phyloP scores from a whole-genome alignment of 1,284 basidiomycete species.

The Peniophora sp. region DNA sequence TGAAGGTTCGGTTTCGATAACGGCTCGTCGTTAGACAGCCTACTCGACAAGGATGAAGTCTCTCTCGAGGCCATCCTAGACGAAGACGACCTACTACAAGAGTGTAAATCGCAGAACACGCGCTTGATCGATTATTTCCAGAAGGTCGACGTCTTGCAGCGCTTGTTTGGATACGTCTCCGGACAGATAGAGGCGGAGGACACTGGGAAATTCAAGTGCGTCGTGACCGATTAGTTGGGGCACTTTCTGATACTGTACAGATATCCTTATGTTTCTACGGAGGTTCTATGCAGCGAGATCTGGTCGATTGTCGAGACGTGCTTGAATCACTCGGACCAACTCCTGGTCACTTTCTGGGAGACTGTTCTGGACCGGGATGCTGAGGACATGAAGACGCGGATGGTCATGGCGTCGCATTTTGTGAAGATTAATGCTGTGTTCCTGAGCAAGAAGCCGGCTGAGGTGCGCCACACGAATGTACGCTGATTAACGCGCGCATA shows the following conservation, averaged over 20 bases:
- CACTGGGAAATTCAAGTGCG: constrained; percentile 70
- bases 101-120: constrained; percentile 93
- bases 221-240: not conserved
- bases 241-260: constrained; percentile 30
- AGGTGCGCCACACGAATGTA: constrained; percentile 45
- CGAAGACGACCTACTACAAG: constrained; percentile 90
- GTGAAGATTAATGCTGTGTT: constrained; percentile 87
- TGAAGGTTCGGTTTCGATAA: constrained; percentile 80
- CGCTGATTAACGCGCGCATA: constrained; percentile 19
- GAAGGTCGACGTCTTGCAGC: constrained; percentile 72
- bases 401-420: constrained; percentile 75
- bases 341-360: constrained; percentile 90
- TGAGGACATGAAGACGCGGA: constrained; percentile 72
- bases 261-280: constrained; percentile 91
- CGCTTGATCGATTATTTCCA: constrained; percentile 82
- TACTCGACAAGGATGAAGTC: constrained; percentile 79
- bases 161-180: constrained; percentile 76
- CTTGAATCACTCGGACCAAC: constrained; percentile 60
- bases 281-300: constrained; percentile 93
- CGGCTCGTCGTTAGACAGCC: constrained; percentile 73
- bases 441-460: constrained; percentile 80
- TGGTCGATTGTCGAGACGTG: constrained; percentile 93
- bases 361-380: constrained; percentile 73
- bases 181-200: constrained; percentile 79
- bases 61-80: constrained; percentile 87